Percentiles rank a stretch among this genome's conserved stretches.
These are phyloP conservation scores for Acmispon strigosus DNA, from an alignment of 306 rosid species.

Conservation along the genomic window DNA sequence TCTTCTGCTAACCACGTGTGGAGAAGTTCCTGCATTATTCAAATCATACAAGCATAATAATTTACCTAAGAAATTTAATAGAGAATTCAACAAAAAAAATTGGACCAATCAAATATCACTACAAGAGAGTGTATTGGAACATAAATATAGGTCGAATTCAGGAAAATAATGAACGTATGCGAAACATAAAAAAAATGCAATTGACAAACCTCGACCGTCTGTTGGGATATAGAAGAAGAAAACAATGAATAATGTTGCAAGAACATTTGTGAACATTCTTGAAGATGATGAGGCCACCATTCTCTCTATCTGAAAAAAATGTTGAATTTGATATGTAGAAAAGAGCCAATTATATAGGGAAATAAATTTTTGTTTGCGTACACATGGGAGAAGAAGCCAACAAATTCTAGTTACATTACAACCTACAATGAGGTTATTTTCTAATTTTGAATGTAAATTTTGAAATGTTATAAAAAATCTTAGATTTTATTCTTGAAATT, in stretches of 20 bases:
- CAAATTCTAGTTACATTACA: not conserved
- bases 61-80: no score
- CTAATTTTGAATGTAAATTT: no score
- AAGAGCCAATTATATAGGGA: not conserved
- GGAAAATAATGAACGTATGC: not conserved
- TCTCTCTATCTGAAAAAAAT: not conserved
- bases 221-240: not conserved
- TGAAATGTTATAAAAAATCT: not conserved
- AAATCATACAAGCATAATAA: no score
- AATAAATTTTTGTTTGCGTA: not conserved
- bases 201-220: conserved; percentile 9
- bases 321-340: not conserved
- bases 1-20: not conserved
- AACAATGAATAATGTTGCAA: not conserved
- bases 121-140: not conserved
- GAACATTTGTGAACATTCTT: not conserved
- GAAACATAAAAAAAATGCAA: not conserved
- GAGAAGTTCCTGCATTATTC: not conserved
- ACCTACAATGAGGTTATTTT: not conserved
- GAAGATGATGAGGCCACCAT: not conserved
- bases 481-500: no score
- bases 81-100: no score
- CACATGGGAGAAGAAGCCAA: not conserved
- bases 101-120: no score
- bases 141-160: not conserved